phyloP scores from a whole-genome alignment of 2,329 filamentous ascomycete genomes.

The Camillea tinctor region DNA sequence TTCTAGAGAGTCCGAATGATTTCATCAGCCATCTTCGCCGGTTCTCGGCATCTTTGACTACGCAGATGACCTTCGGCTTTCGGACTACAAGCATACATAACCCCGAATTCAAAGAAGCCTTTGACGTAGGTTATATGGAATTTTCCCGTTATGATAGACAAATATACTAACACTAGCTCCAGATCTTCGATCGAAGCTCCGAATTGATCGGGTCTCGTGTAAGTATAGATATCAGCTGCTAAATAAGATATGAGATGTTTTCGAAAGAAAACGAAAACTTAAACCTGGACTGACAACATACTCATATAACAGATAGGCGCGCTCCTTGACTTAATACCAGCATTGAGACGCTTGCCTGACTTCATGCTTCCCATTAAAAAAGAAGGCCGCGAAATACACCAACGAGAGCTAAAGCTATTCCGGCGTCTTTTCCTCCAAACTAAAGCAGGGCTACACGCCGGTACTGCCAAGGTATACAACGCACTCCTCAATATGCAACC shows the following conservation, averaged over 20 bases:
- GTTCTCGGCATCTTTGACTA: slow-evolving; percentile 48
- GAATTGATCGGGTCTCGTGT: too few relatives aligned
- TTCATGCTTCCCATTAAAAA: slow-evolving; percentile 12
- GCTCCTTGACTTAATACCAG: slow-evolving; percentile 20
- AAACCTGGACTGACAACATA: too few relatives aligned
- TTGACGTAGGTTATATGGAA: too few relatives aligned
- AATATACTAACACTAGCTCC: too few relatives aligned
- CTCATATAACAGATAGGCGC: too few relatives aligned
- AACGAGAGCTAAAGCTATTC: slow-evolving; percentile 22
- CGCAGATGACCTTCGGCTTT: slow-evolving; percentile 49
- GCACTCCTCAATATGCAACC: too few relatives aligned
- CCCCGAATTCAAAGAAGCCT: slow-evolving; percentile 32
- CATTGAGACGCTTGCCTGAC: slow-evolving; percentile 17
- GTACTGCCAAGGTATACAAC: slow-evolving; percentile 20
- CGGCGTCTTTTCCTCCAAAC: too few relatives aligned
- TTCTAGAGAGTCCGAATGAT: slow-evolving; percentile 42
- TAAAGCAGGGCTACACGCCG: slow-evolving; percentile 22
- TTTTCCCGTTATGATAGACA: too few relatives aligned
- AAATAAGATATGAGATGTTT: too few relatives aligned
- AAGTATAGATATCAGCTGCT: too few relatives aligned
- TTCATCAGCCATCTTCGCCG: slow-evolving; percentile 45
- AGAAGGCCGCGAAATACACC: slow-evolving; percentile 16
- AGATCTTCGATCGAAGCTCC: too few relatives aligned
- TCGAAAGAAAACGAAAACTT: too few relatives aligned
- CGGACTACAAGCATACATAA: slow-evolving; percentile 41